Evolutionary conservation across 345 rosid species (phyloP), one percentile per base, ranked within the genome.

Genomic region (Lepidium sativum): DNA sequence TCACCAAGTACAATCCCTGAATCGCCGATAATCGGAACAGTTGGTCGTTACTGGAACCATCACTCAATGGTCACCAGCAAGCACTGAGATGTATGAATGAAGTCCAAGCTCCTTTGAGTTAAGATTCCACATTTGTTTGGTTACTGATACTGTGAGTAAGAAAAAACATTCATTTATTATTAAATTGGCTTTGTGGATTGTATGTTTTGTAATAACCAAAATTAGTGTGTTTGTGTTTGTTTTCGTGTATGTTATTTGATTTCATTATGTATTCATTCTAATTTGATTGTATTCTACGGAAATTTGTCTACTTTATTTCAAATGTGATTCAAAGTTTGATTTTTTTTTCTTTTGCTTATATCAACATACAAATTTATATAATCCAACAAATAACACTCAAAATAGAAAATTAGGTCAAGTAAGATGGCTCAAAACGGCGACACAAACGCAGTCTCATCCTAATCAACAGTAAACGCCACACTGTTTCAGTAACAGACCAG

Each of bases 391-490:
- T 0, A 61, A 29, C 14, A 54, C 43, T 18, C 56, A 62, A 62
- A 54, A 6, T 15, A 21, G 17, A 25, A 33, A 48, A 42, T 27
- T 25, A 44, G 18, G 50, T 50, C 60, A 61, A 43, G 7, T 17
- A 44, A 59, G 6, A 16, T 43, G 54, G 42, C 39, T 35, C 7
- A 43, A 27, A 61, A 43, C 0, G 6, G 52, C 29, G 38, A 40
- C 48, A 16, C 60, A 71, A 64, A 71, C 37, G 64, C 58, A 63
- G 21, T 14, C 39, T 65, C 21, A 6, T 31, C 9, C 31, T 40
- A 14, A 32, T 50, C 74, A 91, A 77, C 98, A 92, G 12, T 92
- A 96, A 33, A 92, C 96, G 0, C 98, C 96, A 65, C 98, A 92
- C 69, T 86, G 98, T 64, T 92, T 92, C 32, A 92, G 84, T 25